Percentiles rank a stretch among this genome's conserved stretches.
phyloP scores from a whole-genome alignment of 2,329 filamentous ascomycete species.

The Cytospora paraplurivora region DNA sequence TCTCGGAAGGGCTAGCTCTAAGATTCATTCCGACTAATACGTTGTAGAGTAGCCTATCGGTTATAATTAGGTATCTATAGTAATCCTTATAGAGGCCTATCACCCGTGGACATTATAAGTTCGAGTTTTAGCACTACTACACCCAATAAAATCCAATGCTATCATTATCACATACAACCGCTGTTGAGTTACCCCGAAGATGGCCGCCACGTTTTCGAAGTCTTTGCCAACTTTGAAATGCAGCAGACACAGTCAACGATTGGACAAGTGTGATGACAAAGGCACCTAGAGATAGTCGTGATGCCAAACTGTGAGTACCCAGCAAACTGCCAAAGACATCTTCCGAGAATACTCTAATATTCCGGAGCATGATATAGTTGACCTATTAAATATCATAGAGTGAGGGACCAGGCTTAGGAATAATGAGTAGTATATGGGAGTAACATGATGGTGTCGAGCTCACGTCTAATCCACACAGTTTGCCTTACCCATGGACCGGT shows the following conservation, averaged over 20 bases:
- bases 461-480: neutral
- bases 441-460: neutral
- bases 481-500: conserved; percentile 14
- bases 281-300: neutral
- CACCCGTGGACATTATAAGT: too few relatives aligned
- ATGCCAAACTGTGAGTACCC: neutral
- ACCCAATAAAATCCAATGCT: too few relatives aligned
- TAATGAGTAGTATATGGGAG: neutral
- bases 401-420: neutral
- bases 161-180: neutral
- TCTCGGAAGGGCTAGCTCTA: too few relatives aligned
- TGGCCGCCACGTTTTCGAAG: neutral
- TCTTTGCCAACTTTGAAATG: neutral
- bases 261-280: neutral
- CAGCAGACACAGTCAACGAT: neutral
- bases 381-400: neutral
- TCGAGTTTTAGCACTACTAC: too few relatives aligned
- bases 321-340: neutral
- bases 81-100: too few relatives aligned
- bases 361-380: neutral
- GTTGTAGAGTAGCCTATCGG: too few relatives aligned
- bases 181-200: neutral
- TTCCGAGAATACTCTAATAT: neutral
- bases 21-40: too few relatives aligned
- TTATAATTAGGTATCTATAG: too few relatives aligned